Base-by-base conservation (phyloP, 495 filamentous ascomycete genomes). In the Annulohypoxylon nitens region DNA sequence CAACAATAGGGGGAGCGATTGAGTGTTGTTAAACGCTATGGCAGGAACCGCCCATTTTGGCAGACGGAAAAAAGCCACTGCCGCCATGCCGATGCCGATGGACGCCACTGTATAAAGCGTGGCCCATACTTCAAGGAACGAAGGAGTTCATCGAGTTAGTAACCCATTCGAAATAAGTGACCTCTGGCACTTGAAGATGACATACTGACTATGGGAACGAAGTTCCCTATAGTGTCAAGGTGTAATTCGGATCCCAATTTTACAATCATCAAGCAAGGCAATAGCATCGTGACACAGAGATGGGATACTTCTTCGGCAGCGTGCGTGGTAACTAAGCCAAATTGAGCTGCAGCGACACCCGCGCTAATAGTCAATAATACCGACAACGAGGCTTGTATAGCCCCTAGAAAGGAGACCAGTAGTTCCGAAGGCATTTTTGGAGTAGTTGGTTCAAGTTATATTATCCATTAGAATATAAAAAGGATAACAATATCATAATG, bases 11-110 rank as follows among this genome's bases (percentile, higher is more conserved):
- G 92, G 92, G 36, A 93, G 87, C 30, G 85, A 88, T 0, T 90
- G 92, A 0, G 92, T 93, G 74, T 94, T 95, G 81, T 93, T 95
- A 81, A 94, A 93, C 45, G 89, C 84, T 54, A 92, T 84, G 1
- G 90, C 89, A 0, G 89, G 88, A 0, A 88, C 88, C 12, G 87
- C 85, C 91, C 90, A 94, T 57, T 81, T 79, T 2, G 91, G 92
- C 37, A 93, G 75, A 36, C 73, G 75, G 61, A 92, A 84, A 3
- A 84, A 11, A 39, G 80, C 79, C 0, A 83, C 85, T 0, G 80
- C 68, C 2, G 81, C 53, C 37, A 81, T 78, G 1, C 87, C 89
- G 20, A 92, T 71, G 0, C 75, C 67, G 53, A 92, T 87, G 2
- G 88, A 92, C 2, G 83, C 43, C 33, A 84, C 26, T 33, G 87